Percentiles rank a stretch among this genome's conserved stretches.
phyloP scores from a whole-genome alignment of 345 rosid species.

The Cardiospermum halicacabum region DNA sequence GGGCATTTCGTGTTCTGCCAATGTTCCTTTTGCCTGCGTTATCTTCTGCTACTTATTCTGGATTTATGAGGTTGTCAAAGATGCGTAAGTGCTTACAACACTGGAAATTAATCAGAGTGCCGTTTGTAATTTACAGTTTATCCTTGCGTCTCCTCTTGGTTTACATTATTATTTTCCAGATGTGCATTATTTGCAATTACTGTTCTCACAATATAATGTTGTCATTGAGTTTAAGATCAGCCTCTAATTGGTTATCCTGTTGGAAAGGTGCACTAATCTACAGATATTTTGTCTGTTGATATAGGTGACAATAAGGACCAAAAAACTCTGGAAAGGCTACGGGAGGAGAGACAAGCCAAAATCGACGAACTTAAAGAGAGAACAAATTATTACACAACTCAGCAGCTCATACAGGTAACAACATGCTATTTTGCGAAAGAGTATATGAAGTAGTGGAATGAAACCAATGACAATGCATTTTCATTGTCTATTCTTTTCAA shows the following conservation, averaged over 20 bases:
- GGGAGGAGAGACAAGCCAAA: slow-evolving; percentile 82
- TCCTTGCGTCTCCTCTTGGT: not conserved
- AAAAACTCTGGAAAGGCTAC: slow-evolving; percentile 71
- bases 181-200: not conserved
- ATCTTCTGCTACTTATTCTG: slow-evolving; percentile 46
- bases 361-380: slow-evolving; percentile 93
- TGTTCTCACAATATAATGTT: not conserved
- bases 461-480: too few species aligned
- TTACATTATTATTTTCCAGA: not conserved
- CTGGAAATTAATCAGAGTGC: not conserved
- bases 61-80: slow-evolving; percentile 46
- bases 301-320: slow-evolving; percentile 85
- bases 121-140: not conserved
- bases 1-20: slow-evolving; percentile 59
- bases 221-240: not conserved
- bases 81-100: slow-evolving; percentile 45
- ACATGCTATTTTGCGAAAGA: too few species aligned
- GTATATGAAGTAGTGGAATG: slow-evolving; percentile 4
- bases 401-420: slow-evolving; percentile 87
- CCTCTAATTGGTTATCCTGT: not conserved
- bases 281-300: slow-evolving; percentile 11
- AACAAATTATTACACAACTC: slow-evolving; percentile 88
- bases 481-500: too few species aligned
- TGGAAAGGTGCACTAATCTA: slow-evolving; percentile 5
- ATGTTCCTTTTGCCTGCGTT: slow-evolving; percentile 69